Base-by-base conservation (phyloP, 306 rosid genomes). In the Citrullus mucosospermus region DNA sequence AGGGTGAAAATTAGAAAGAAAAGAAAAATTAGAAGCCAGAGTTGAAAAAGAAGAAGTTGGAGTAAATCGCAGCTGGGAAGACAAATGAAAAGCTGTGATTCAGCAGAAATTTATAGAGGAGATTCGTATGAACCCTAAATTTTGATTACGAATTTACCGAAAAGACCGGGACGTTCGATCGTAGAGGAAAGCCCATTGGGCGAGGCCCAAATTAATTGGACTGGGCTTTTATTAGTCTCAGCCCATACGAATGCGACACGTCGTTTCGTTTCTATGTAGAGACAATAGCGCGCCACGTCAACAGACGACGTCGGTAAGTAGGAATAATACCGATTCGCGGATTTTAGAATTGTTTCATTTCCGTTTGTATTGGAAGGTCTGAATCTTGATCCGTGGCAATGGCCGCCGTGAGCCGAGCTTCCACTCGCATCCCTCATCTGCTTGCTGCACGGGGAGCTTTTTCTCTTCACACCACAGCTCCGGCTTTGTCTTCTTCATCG, bases 391-490 rank as follows among this genome's bases (percentile, higher is more conserved):
- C 58, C 65, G 53, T 78, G 75, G 82, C 84, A 75, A 90, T 90
- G 97, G 92, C 97, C 79, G 85, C 89, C 65, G 75, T 89, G 74
- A 80, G 85, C 74, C 87, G 92, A 83, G 76, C 90, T 63, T 59
- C 93, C 32, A 53, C 89, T 78, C 87, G 91, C 63, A 65, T 82
- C 41, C 87, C 91, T 3, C 92, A 87, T 11, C 78, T 89, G 18
- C 78, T 85, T 14, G 78, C 88, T 4, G 85, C 90, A 28, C 97
- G 91, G 58, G 87, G 92, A 5, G 83, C 79, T 63, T 75, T 75
- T 6, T 78, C 87, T 39, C 88, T 91, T 56, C 93, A 91, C 87
- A 87, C 97, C 48, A 88, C 93, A 20, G 87, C 83, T 36, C 92
- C 97, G 0, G 72, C 89, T 53, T 82, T 86, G 58, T 85, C 80